Evolutionary conservation across 331 rosid genomes (phyloP).

Genomic region (Dryas integrifolia): DNA sequence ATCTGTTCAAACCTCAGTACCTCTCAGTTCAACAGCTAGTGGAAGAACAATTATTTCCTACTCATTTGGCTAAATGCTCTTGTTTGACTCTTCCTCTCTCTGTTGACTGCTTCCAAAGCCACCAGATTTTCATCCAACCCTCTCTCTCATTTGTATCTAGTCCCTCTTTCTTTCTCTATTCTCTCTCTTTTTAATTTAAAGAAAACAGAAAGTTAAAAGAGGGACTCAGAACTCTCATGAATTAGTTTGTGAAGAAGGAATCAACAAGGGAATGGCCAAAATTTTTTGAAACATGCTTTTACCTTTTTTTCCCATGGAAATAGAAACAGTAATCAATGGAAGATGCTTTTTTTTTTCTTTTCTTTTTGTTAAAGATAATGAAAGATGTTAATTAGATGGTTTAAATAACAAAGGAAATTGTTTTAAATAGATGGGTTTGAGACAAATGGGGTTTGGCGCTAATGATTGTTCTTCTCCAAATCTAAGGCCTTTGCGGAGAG

Average conservation of each 20-base stretch:
- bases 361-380: background rate
- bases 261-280: background rate
- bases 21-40: background rate
- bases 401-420: background rate
- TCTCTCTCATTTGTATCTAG: too few relatives aligned
- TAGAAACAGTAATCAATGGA: background rate
- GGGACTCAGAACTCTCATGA: background rate
- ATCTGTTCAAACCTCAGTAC: conserved; percentile 12
- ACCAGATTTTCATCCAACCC: too few relatives aligned
- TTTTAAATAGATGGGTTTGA: background rate
- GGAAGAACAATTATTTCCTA: conserved; percentile 33
- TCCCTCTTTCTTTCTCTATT: too few relatives aligned
- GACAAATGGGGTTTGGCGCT: background rate
- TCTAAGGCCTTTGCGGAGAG: conserved; percentile 10
- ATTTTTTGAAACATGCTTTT: background rate
- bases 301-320: background rate
- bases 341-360: background rate
- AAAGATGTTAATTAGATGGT: too few relatives aligned
- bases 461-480: background rate
- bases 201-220: too few relatives aligned
- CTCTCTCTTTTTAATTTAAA: too few relatives aligned
- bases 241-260: conserved; percentile 1
- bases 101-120: background rate
- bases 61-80: conserved; percentile 33
- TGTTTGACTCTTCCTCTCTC: conserved; percentile 12